Evolutionary conservation across 345 rosid species (phyloP), one percentile per base, ranked within the genome.

Genomic region (Cochlearia excelsa): DNA sequence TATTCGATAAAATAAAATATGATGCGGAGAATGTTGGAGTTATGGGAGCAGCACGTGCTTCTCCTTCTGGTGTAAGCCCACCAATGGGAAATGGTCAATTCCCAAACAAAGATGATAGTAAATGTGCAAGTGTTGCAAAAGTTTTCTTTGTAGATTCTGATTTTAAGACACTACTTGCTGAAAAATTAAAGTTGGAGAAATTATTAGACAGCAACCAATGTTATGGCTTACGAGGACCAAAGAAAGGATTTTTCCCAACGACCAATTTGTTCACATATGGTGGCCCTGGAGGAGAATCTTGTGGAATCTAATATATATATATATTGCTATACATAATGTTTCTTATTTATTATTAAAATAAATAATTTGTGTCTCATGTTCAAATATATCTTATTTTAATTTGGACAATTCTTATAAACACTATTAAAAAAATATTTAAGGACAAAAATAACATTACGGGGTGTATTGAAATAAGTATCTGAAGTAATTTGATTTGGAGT

Each of bases 61-160:
- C 69, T 54, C 54, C 69, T 44, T 46, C 57, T 0, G 61, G 47
- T 5, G 8, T 2, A 45, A 65, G 61, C 1, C 69, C 54, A 54
- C 69, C 69, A 45, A 65, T 65, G 69, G 61, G 54, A 4, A 65
- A 54, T 54, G 69, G 61, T 54, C 46, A 53, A 2, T 2, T 54
- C n/a, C 69, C 60, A 29, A 39, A 7, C 26, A 0, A 26, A 53
- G 10, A 35, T 33, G 33, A 53, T 7, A 8, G 26, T 3, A 9
- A 51, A 1, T 31, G 44, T 1, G 42, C 57, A 1, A 5, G 11
- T 0, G 57, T 52, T 52, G 35, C 4, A 2, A 5, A 33, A 2
- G 35, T 33, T 33, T 2, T 2, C 3, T 2, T 33, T 33, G 35
- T 33, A 33, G 35, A 33, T 33, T 2, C 3, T 33, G 5, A 33